Evolutionary conservation across 805 yeast genomes (phyloP).

Genomic region (Wickerhamiella lipophila): DNA sequence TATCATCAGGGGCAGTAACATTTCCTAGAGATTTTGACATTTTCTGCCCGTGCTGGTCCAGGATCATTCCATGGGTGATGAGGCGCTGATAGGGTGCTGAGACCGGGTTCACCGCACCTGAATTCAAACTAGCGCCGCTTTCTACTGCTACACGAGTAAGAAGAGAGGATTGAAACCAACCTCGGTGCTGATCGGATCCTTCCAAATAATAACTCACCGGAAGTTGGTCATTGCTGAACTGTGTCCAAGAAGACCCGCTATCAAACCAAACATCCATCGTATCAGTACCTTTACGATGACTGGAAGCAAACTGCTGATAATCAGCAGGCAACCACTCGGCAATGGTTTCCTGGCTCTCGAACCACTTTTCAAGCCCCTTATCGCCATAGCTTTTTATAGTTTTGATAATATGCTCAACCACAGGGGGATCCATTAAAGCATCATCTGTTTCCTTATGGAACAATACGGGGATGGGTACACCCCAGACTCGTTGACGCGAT

Average conservation of each 20-base stretch:
- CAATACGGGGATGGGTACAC: slow-evolving; percentile 90
- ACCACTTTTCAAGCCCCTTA: slow-evolving; percentile 43
- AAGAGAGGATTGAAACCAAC: slow-evolving; percentile 95
- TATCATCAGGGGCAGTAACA: slow-evolving; percentile 52
- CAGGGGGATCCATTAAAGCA: slow-evolving; percentile 45
- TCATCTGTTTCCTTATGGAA: slow-evolving; percentile 49
- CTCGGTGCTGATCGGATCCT: slow-evolving; percentile 98
- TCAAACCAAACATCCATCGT: slow-evolving; percentile 99
- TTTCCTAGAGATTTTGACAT: slow-evolving; percentile 94
- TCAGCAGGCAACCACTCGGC: slow-evolving; percentile 61
- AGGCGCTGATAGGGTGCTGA: slow-evolving; percentile 60
- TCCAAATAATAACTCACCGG: slow-evolving; percentile 66
- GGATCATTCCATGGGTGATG: slow-evolving; percentile 85
- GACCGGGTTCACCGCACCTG: no score
- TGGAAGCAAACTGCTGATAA: slow-evolving; percentile 28
- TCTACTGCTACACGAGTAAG: slow-evolving; percentile 41
- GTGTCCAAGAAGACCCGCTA: slow-evolving; percentile 86
- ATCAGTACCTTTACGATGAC: slow-evolving; percentile 58
- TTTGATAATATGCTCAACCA: slow-evolving; percentile 45
- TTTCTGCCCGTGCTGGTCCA: slow-evolving; percentile 74
- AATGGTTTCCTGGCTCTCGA: slow-evolving; percentile 40
- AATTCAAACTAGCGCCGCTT: no score
- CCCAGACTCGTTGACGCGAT: slow-evolving; percentile 94
- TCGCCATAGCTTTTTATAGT: slow-evolving; percentile 47
- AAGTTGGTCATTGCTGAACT: slow-evolving; percentile 33